Base-by-base conservation (phyloP, 352 stramenopile species). In the Phytophthora multivora region DNA sequence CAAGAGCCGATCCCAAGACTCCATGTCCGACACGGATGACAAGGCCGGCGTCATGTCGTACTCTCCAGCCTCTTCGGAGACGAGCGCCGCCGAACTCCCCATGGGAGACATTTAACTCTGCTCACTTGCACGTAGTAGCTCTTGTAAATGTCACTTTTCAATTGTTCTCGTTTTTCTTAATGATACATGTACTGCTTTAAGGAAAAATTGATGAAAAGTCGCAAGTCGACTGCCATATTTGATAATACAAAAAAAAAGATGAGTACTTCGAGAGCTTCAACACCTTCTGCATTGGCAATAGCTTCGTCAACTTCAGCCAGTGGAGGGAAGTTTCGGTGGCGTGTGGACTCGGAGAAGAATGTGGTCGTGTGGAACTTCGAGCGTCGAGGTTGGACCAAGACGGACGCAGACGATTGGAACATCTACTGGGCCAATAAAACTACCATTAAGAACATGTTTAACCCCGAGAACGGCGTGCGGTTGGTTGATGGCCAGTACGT, bases 401-500 rank as follows among this genome's bases (percentile, higher is more conserved):
- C 88, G 0, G 83, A 93, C 21, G 79, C 77, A 5, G 85, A 95
- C 51, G 92, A 98, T 79, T 97, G 92, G 92, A 96, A 98, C 69
- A 81, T 98, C 55, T 98, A 96, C 74, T 98, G 92, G 92, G 92
- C 91, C 39, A 96, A 77, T 63, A 96, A 97, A 47, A 71, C 74
- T 15, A 94, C 73, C 23, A 90, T 97, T 60, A 96, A 93, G 69
- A 83, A 60, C 45, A 77, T 97, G 30, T 96, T 97, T 66, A 96
- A 96, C 57, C 86, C 88, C 1, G 91, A 97, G 62, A 96, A 67
- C 26, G 77, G 80, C 15, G 33, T 75, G 30, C 84, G 79, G 0
- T 63, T 91, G 15, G 72, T 83, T 7, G 82, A 91, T 31, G 78
- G 77, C 0, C 84, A 91, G 61, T 90, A 89, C 42, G 68, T 93